A percentile compares a stretch with the other conserved stretches of the same genome.
These are phyloP conservation scores for Penicillium salamii DNA, from an alignment of 495 filamentous ascomycete genomes.

Conservation along the genomic window DNA sequence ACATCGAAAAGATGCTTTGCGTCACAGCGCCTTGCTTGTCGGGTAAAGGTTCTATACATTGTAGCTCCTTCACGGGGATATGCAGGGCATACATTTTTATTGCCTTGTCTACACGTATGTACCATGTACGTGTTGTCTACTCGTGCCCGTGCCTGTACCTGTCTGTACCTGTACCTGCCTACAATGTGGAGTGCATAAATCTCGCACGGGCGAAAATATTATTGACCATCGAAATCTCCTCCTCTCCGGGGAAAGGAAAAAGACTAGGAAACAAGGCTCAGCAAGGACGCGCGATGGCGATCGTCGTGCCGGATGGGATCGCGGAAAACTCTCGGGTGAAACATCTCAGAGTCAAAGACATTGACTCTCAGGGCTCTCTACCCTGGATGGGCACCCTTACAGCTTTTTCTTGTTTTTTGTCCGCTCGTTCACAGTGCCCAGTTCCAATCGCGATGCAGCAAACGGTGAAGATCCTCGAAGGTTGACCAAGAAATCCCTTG, in stretches of 20 bases:
- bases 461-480: slow-evolving; percentile 2
- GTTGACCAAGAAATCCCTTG: background rate
- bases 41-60: background rate
- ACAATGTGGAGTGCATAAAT: slow-evolving; percentile 3
- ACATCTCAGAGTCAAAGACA: background rate
- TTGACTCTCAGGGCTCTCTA: background rate
- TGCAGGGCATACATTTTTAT: slow-evolving; percentile 4
- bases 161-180: background rate
- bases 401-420: background rate
- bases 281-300: background rate
- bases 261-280: background rate
- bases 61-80: background rate
- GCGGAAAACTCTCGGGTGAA: slow-evolving; percentile 3
- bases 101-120: background rate
- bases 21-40: no score
- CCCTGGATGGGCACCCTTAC: slow-evolving; percentile 7
- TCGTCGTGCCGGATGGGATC: background rate
- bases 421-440: background rate
- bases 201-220: slow-evolving; percentile 2
- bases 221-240: background rate
- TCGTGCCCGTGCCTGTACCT: slow-evolving; percentile 5
- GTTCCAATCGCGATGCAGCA: background rate
- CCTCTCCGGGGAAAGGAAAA: background rate
- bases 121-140: slow-evolving; percentile 2
- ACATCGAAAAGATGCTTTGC: no score